Percentiles rank a stretch among this genome's conserved stretches.
phyloP scores from a whole-genome alignment of 2,329 filamentous ascomycete genomes.

The Cryphonectria radicalis region DNA sequence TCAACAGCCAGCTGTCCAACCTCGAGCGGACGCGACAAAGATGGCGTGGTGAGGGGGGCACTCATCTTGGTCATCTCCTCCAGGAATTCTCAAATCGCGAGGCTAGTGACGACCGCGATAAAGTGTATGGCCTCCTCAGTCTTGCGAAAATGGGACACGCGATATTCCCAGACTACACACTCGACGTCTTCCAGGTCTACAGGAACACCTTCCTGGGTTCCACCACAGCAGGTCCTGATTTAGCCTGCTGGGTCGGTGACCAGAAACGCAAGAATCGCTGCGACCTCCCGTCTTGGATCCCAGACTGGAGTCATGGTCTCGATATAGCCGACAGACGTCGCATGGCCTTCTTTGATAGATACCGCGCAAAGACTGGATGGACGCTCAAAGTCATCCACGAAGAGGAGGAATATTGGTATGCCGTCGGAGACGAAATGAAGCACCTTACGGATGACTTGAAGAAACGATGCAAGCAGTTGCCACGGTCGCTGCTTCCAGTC shows the following conservation, averaged over 20 bases:
- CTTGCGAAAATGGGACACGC: conserved; percentile 2
- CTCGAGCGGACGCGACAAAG: conserved; percentile 3
- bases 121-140: conserved; percentile 21
- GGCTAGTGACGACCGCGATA: conserved; percentile 23
- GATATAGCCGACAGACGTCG: conserved; percentile 16
- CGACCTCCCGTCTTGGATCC: conserved; percentile 21
- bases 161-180: not conserved
- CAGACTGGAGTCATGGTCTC: conserved; percentile 18
- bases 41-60: conserved; percentile 10
- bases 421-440: not conserved
- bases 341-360: not conserved
- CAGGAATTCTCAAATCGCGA: conserved; percentile 17
- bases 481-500: not conserved
- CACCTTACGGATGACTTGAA: not conserved
- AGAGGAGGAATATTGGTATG: not conserved
- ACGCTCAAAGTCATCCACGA: not conserved
- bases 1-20: conserved; percentile 5
- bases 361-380: not conserved
- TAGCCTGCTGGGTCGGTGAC: conserved; percentile 19
- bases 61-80: conserved; percentile 6
- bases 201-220: not conserved
- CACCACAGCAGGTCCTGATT: not conserved
- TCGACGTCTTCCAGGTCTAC: conserved; percentile 11
- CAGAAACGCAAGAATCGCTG: conserved; percentile 17
- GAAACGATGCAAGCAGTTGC: not conserved